Percentiles rank a stretch among this genome's conserved stretches.
Evolutionary conservation across 305 asterid genomes (phyloP).

Genomic region (Plantago rigida): DNA sequence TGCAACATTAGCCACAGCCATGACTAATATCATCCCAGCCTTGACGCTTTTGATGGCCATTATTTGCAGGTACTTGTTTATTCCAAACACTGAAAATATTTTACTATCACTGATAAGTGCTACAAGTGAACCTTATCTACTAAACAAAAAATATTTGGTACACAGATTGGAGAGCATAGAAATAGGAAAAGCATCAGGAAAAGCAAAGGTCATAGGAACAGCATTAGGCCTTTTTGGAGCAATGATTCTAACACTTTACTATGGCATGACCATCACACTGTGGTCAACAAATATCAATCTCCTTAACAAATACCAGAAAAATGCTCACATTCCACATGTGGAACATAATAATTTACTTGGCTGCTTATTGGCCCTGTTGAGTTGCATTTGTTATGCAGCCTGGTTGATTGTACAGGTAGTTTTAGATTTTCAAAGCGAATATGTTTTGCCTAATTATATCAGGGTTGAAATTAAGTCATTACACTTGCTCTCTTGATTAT

Average conservation of each 20-base stretch:
- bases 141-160: neutral
- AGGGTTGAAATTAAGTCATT: too few species aligned
- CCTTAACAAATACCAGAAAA: neutral
- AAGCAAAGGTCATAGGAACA: slow-evolving; percentile 27
- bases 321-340: neutral
- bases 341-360: slow-evolving; percentile 20
- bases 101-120: neutral
- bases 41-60: slow-evolving; percentile 29
- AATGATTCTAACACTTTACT: slow-evolving; percentile 26
- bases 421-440: neutral
- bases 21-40: slow-evolving; percentile 32
- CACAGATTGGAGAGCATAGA: slow-evolving; percentile 29
- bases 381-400: slow-evolving; percentile 28
- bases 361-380: slow-evolving; percentile 23
- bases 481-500: neutral
- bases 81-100: neutral
- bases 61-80: slow-evolving; percentile 24
- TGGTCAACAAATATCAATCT: slow-evolving; percentile 22
- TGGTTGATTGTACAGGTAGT: slow-evolving; percentile 36
- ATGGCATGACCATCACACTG: slow-evolving; percentile 22
- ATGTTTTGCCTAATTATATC: neutral
- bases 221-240: slow-evolving; percentile 28
- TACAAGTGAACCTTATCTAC: neutral
- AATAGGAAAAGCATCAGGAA: slow-evolving; percentile 18
- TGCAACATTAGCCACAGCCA: slow-evolving; percentile 32